Percentiles rank a stretch among this genome's conserved stretches.
These are phyloP conservation scores for Linnemannia exigua DNA, from an alignment of 192 early-diverging fungal species.

Conservation along the genomic window DNA sequence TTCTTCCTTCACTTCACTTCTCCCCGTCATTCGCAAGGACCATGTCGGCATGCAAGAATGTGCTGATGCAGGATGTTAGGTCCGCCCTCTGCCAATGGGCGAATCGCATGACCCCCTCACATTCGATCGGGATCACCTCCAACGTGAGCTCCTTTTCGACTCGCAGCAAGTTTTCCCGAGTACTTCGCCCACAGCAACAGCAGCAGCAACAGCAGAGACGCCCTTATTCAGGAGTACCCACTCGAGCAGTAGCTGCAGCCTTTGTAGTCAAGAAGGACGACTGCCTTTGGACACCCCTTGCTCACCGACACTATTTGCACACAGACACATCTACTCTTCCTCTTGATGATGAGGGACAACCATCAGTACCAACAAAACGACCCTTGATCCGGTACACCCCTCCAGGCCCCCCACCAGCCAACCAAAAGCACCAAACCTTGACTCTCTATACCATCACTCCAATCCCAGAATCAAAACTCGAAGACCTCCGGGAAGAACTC, in stretches of 20 bases:
- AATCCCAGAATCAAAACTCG: conserved; percentile 40
- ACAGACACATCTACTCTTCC: neutral
- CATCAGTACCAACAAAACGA: neutral
- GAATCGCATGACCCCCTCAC: neutral
- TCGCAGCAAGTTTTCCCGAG: neutral
- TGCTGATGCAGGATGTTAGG: neutral
- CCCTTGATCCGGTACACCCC: conserved; percentile 26
- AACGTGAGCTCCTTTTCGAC: neutral
- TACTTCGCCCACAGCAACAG: neutral
- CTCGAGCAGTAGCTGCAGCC: neutral
- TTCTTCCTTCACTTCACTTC: neutral
- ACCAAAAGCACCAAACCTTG: conserved; percentile 55
- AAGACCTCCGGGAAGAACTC: conserved; percentile 50
- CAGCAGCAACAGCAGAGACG: neutral
- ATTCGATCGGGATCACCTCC: neutral
- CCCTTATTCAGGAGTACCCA: neutral
- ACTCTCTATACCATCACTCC: conserved; percentile 67
- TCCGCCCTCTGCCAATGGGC: neutral
- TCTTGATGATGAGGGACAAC: neutral
- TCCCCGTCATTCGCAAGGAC: neutral
- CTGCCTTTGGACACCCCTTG: neutral
- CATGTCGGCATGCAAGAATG: neutral
- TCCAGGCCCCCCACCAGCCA: conserved; percentile 13
- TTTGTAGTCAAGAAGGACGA: neutral
- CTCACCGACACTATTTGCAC: neutral